Percentiles rank a stretch among this genome's conserved stretches.
Evolutionary conservation across 176 grass and related monocot species (phyloP).

Genomic region (Luzula sylvatica): DNA sequence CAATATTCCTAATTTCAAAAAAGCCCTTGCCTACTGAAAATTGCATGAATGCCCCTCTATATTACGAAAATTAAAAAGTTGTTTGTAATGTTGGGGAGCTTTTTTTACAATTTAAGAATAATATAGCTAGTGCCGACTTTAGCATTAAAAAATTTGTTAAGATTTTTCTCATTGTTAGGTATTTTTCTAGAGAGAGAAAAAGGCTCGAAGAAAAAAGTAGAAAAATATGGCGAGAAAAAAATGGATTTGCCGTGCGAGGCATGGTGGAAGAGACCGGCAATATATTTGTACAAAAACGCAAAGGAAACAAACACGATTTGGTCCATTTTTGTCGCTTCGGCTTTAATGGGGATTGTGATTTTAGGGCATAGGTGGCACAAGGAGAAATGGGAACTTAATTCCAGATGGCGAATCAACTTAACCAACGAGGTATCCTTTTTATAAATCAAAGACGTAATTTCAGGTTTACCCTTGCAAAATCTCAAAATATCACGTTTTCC

Average conservation of each 20-base stretch:
- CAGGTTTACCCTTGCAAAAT: too few species aligned
- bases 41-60: too few species aligned
- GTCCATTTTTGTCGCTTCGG: conserved; percentile 67
- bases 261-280: conserved; percentile 69
- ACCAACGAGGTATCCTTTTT: conserved; percentile 55
- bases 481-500: too few species aligned
- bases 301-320: conserved; percentile 74
- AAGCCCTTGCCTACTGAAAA: too few species aligned
- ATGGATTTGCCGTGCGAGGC: conserved; percentile 4
- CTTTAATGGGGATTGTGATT: conserved; percentile 74
- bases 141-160: too few species aligned
- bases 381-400: conserved; percentile 54
- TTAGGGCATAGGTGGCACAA: conserved; percentile 72
- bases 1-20: too few species aligned
- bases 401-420: conserved; percentile 38
- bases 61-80: too few species aligned
- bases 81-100: too few species aligned
- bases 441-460: too few species aligned
- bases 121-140: too few species aligned
- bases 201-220: not conserved
- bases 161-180: too few species aligned
- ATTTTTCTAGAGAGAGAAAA: not conserved
- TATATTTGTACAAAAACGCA: conserved; percentile 66
- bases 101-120: too few species aligned
- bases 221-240: not conserved